Evolutionary conservation across 208 protist genomes (phyloP), one percentile per base, ranked within the genome.

Genomic region (Crithidia brevicula): DNA sequence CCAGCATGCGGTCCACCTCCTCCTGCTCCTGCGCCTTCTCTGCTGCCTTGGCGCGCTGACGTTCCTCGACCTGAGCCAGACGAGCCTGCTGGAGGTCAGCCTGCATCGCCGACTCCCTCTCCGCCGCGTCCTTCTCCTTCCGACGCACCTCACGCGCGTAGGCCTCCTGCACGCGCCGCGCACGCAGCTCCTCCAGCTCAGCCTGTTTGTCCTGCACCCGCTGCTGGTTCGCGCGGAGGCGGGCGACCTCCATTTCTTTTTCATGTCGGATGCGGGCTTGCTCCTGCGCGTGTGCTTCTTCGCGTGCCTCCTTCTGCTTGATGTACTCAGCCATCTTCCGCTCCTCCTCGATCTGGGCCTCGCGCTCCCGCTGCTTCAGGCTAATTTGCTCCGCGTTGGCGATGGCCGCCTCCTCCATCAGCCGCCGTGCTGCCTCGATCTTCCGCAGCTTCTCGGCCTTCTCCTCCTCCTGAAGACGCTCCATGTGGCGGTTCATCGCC

Each of bases 321-420:
- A 98, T 81, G 74, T 96, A 98, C 52, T 92, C 86, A 1, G 84
- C 82, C 68, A 97, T 95, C 67, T 88, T 72, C 56, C 74, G 83
- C 13, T 98, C 94, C 77, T 98, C 94, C 64, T 94, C 93, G 13
- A 82, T 45, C 66, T 83, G 67, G 58, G 93, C 70, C 56, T 95
- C 85, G 22, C 77, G 73, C 73, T 93, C 83, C 33, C 75, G 68
- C 60, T 91, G 65, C 80, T 98, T 98, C 30, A 97, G 87, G 25
- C 77, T 69, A 20, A 98, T 93, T 72, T 98, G 96, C 73, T 98
- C 91, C 4, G 93, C 91, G 77, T 98, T 98, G 16, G 96, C 89
- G 42, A 97, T 75, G 11, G 94, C 91, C 18, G 90, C 93, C 36
- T 98, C 96, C 66, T 98, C 94, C 88, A 98, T 94, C 38, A 98